A percentile compares a stretch with the other conserved stretches of the same genome.
These are phyloP conservation scores for Alectoria sarmentosa DNA, from an alignment of 495 filamentous ascomycete species.

Conservation along the genomic window DNA sequence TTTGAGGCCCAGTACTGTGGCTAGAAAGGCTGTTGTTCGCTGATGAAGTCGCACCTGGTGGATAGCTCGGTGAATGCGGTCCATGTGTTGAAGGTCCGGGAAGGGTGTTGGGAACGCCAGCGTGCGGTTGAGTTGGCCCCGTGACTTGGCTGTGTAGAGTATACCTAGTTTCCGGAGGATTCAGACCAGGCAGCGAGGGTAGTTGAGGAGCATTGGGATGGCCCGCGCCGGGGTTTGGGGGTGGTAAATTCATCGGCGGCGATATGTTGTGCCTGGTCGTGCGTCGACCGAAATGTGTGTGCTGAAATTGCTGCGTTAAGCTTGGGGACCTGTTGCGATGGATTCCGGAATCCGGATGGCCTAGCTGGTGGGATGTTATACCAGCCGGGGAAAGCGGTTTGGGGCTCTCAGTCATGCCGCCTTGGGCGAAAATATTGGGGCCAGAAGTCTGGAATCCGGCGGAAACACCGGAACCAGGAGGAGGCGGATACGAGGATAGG, in stretches of 20 bases:
- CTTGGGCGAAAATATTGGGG: slow-evolving; percentile 52
- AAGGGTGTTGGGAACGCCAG: slow-evolving; percentile 14
- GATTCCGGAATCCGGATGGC: slow-evolving; percentile 41
- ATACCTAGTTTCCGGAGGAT: slow-evolving; percentile 41
- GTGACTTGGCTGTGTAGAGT: slow-evolving; percentile 33
- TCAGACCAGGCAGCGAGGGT: slow-evolving; percentile 46
- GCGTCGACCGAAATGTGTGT: slow-evolving; percentile 55
- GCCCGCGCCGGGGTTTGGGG: slow-evolving; percentile 23
- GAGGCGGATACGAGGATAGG: slow-evolving; percentile 31
- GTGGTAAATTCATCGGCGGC: slow-evolving; percentile 32
- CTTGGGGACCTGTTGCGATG: slow-evolving; percentile 64
- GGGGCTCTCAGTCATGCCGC: slow-evolving; percentile 75
- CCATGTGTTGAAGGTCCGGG: slow-evolving; percentile 16
- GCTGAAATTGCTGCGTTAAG: slow-evolving; percentile 59
- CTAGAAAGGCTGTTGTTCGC: slow-evolving; percentile 36
- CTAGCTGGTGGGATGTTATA: slow-evolving; percentile 51
- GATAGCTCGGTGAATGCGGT: slow-evolving; percentile 23
- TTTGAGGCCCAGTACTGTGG: slow-evolving; percentile 25
- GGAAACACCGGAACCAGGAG: slow-evolving; percentile 34
- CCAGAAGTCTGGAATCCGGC: slow-evolving; percentile 24
- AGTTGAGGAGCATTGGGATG: slow-evolving; percentile 40
- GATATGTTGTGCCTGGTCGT: slow-evolving; percentile 32
- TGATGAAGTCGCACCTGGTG: slow-evolving; percentile 33
- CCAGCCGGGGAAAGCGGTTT: slow-evolving; percentile 77
- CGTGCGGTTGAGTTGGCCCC: slow-evolving; percentile 19